Evolutionary conservation across 2,329 filamentous ascomycete genomes (phyloP).

Genomic region (Trichophyton simii): DNA sequence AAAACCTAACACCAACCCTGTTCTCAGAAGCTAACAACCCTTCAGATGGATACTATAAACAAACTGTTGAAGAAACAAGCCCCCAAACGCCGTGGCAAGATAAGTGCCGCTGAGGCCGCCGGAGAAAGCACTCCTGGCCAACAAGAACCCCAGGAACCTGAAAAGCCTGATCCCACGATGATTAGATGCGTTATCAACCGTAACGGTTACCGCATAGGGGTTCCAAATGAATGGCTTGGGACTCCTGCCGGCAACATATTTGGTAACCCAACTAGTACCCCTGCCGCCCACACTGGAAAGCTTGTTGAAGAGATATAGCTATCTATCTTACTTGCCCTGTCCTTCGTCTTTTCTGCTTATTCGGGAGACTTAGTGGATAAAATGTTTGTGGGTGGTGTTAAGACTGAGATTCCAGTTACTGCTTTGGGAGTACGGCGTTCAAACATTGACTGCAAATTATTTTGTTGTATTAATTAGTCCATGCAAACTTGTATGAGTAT

Average conservation of each 20-base stretch:
- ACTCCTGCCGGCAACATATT: slow-evolving; percentile 32
- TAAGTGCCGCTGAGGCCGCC: slow-evolving; percentile 33
- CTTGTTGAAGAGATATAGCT: slow-evolving; percentile 29
- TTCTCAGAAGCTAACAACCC: not conserved
- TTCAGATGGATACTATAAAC: slow-evolving; percentile 54
- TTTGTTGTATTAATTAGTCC: not conserved
- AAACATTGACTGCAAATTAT: too few species aligned
- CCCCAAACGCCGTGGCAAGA: slow-evolving; percentile 44
- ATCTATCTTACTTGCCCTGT: too few species aligned
- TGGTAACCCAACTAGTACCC: slow-evolving; percentile 15
- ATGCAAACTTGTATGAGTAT: not conserved
- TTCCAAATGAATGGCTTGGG: slow-evolving; percentile 39
- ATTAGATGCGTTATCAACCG: slow-evolving; percentile 34
- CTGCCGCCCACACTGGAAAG: slow-evolving; percentile 16
- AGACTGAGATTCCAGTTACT: not conserved
- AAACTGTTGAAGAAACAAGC: slow-evolving; percentile 55
- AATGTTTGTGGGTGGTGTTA: not conserved
- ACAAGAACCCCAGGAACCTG: slow-evolving; percentile 25
- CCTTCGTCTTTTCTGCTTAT: too few species aligned
- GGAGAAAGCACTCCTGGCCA: slow-evolving; percentile 28
- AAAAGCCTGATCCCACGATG: slow-evolving; percentile 33
- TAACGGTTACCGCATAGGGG: slow-evolving; percentile 30
- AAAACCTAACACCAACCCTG: not conserved
- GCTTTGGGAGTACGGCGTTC: not conserved
- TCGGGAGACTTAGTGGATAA: too few species aligned